Evolutionary conservation across 345 rosid genomes (phyloP), one percentile per base, ranked within the genome.

Genomic region (Boechera retrofracta): DNA sequence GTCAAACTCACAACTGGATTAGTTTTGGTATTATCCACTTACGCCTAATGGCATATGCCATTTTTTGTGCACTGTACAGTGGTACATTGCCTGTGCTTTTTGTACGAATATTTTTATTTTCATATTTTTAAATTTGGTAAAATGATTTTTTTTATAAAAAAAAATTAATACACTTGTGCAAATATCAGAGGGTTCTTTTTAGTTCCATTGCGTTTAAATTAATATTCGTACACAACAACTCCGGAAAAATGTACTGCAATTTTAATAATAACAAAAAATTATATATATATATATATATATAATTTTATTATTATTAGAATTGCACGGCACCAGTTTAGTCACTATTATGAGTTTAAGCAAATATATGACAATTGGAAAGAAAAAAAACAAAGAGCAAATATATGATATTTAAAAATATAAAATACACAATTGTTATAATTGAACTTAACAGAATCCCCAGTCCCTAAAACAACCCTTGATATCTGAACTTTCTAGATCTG

Each of bases 401-500:
- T 54, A 6, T 67, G 53, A 36, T 35, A 35, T 1, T 21, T 11
- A 32, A 12, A 41, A 60, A 70, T 11, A 53, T 42, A 10, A n/a
- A 51, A 9, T 21, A 75, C 52, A 16, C 10, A 48, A 48, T 28
- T 26, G 26, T 48, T 38, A 38, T 51, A 4, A 11, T 42, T 12
- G 31, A 60, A 32, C 16, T 35, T 39, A 75, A 69, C 32, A 33
- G 57, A 62, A 69, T 18, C 68, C 53, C 0, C 24, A 66, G 7
- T 48, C 10, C 55, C 10, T 42, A 42, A 13, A 72, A 32, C 0
- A 29, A 6, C 6, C n/a, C 1, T 21, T 1, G 32, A 52, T 39
- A 69, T 69, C 55, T 69, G 42, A 70, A 28, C 61, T 64, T 56
- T 64, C 71, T 38, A 67, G 76, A 71, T 77, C 80, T 77, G 53